These are phyloP conservation scores for Diospyros lotus DNA, from an alignment of 148 eudicot species.

Conservation along the genomic window DNA sequence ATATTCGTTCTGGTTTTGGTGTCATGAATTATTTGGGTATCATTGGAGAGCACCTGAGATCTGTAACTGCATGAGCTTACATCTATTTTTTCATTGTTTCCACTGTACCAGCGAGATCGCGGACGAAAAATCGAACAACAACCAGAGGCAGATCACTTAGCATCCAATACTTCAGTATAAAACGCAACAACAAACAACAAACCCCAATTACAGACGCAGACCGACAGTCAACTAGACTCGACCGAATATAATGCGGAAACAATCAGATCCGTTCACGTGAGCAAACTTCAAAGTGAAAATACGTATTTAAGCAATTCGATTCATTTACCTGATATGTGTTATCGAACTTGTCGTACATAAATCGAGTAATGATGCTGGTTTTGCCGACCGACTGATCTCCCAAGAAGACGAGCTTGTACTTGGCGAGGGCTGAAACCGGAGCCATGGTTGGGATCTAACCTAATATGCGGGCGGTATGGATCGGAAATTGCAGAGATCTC, in stretches of 20 bases:
- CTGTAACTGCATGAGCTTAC: too few species aligned
- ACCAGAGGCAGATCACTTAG: not conserved
- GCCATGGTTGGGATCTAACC: constrained; percentile 29
- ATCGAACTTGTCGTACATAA: constrained; percentile 79
- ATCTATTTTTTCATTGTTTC: too few species aligned
- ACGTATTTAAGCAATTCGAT: too few species aligned
- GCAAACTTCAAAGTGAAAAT: not conserved
- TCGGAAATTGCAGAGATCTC: too few species aligned
- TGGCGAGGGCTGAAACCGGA: constrained; percentile 68
- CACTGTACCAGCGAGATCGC: too few species aligned
- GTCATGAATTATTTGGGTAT: too few species aligned
- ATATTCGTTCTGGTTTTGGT: too few species aligned
- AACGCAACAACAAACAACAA: not conserved
- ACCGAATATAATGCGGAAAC: not conserved
- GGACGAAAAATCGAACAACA: not conserved
- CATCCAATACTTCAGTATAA: not conserved
- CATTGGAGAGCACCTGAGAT: too few species aligned
- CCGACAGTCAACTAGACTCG: not conserved
- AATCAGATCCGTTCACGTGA: not conserved
- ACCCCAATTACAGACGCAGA: not conserved
- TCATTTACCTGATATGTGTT: constrained; percentile 56
- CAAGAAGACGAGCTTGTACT: constrained; percentile 69
- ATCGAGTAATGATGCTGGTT: constrained; percentile 84
- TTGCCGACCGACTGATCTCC: constrained; percentile 86
- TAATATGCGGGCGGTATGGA: too few species aligned